These are phyloP conservation scores for Crithidia bombi DNA, from an alignment of 208 protist species.

Conservation along the genomic window DNA sequence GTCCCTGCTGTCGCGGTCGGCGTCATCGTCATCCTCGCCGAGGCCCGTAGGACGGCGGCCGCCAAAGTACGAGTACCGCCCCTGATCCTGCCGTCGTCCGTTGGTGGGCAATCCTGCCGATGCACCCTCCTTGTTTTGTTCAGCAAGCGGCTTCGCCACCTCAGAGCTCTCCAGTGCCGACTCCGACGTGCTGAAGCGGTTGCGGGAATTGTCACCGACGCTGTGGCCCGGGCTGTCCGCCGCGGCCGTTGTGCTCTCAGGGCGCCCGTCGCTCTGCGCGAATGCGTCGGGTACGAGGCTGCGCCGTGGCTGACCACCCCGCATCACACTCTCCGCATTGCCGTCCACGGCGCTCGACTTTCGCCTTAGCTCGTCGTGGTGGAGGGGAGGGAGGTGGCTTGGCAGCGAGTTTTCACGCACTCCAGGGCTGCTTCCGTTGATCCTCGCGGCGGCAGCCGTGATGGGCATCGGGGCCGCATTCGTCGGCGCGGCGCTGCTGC, in stretches of 20 bases:
- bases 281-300: too few species aligned
- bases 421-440: not conserved
- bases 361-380: not conserved
- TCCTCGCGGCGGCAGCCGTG: not conserved
- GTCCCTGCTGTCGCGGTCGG: not conserved
- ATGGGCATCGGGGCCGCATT: not conserved
- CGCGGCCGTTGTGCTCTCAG: not conserved
- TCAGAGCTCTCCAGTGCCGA: not conserved
- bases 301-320: too few species aligned
- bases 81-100: not conserved
- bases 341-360: not conserved
- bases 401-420: not conserved
- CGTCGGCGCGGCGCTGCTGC: not conserved
- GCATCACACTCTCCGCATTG: not conserved
- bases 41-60: not conserved
- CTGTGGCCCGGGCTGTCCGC: slow-evolving; percentile 1
- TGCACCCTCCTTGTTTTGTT: not conserved
- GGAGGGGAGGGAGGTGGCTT: not conserved
- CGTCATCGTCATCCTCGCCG: slow-evolving; percentile 5
- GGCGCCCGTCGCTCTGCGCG: not conserved
- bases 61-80: slow-evolving; percentile 11
- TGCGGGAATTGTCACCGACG: not conserved
- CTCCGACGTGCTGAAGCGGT: slow-evolving; percentile 10
- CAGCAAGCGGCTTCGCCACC: not conserved
- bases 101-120: not conserved